phyloP scores from a whole-genome alignment of 441 rosid genomes.

The Flueggea neowawraea region DNA sequence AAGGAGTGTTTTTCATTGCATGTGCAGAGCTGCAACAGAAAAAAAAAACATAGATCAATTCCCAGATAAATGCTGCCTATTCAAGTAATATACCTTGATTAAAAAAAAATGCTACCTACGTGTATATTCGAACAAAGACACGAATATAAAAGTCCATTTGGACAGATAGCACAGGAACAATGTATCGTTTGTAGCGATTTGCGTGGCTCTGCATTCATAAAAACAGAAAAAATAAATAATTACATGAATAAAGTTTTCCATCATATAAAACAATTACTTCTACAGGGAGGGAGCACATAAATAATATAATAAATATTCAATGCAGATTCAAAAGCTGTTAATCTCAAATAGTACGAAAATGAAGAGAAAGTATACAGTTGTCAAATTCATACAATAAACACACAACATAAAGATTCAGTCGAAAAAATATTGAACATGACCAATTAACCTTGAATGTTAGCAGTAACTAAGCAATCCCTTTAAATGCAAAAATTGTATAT shows the following conservation, averaged over 20 bases:
- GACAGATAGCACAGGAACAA: conserved; percentile 93
- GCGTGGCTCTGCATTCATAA: conserved; percentile 87
- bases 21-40: conserved; percentile 78
- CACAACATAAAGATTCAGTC: no score
- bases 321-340: no score
- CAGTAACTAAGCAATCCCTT: no score
- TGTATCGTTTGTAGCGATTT: conserved; percentile 92
- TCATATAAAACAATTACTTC: background rate
- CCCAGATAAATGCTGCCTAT: conserved; percentile 7
- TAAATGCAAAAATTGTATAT: no score
- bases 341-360: no score
- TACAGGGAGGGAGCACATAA: background rate
- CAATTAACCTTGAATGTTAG: no score
- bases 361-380: no score
- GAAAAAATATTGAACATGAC: no score
- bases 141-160: conserved; percentile 94
- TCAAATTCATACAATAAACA: no score
- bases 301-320: no score
- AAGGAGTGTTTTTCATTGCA: conserved; percentile 98
- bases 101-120: conserved; percentile 50
- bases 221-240: background rate
- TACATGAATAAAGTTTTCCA: background rate
- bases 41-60: conserved; percentile 5
- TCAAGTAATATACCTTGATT: conserved; percentile 4
- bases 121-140: conserved; percentile 91